These are phyloP conservation scores for Euryodendron excelsum DNA, from an alignment of 148 eudicot genomes.

Conservation along the genomic window DNA sequence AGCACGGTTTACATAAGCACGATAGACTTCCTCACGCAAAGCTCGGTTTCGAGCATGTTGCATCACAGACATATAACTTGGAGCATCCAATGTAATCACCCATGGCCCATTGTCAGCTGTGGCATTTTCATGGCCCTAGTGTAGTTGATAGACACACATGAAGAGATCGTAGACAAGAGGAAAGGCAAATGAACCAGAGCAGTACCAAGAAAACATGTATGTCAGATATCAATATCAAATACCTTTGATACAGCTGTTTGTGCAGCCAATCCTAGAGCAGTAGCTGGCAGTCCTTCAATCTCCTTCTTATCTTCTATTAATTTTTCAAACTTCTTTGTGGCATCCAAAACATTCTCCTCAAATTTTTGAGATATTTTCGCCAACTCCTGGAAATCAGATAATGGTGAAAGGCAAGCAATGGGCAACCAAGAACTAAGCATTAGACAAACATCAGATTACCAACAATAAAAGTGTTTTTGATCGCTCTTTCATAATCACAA, in stretches of 20 bases:
- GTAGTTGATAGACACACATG: constrained; percentile 4
- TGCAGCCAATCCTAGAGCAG: constrained; percentile 91
- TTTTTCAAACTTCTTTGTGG: constrained; percentile 95
- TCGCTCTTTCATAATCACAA: no score
- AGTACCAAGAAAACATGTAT: neutral
- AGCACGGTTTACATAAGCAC: constrained; percentile 86
- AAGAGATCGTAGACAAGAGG: constrained; percentile 9
- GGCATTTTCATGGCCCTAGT: constrained; percentile 94
- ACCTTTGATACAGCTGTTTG: constrained; percentile 97
- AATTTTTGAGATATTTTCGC: constrained; percentile 79
- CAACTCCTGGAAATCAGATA: constrained; percentile 55
- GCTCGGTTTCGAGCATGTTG: constrained; percentile 83
- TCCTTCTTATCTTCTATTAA: constrained; percentile 80
- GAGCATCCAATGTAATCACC: constrained; percentile 92
- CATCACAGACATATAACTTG: constrained; percentile 88
- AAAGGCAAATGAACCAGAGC: constrained; percentile 8
- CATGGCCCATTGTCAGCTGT: constrained; percentile 94
- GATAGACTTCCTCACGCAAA: constrained; percentile 93
- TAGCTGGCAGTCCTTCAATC: constrained; percentile 86
- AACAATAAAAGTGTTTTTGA: no score
- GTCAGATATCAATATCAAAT: neutral
- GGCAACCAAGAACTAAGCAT: neutral
- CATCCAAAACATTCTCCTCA: constrained; percentile 92
- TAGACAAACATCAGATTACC: neutral
- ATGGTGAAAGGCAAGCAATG: neutral